Conservation (phyloP, 2,329 filamentous ascomycete genomes). For the Penicillium sp. region DNA sequence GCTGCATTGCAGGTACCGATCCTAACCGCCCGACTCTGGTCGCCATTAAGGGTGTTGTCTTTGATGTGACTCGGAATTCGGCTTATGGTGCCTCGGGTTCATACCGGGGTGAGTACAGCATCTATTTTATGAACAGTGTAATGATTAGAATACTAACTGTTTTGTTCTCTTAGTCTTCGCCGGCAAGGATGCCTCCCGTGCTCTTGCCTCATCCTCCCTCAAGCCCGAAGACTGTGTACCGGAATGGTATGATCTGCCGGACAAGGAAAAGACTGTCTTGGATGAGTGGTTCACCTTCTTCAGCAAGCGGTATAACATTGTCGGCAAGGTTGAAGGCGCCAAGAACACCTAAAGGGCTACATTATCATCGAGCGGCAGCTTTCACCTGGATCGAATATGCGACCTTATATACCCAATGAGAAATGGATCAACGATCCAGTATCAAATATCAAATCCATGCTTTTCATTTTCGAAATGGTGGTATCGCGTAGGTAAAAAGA, state of each 20-base stretch:
- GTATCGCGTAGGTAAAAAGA: slow-evolving; percentile 21
- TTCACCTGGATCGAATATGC: not conserved
- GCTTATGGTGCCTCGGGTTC: slow-evolving; percentile 78
- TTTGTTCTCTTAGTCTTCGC: slow-evolving; percentile 68
- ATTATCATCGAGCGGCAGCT: not conserved
- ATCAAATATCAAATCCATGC: slow-evolving; percentile 15
- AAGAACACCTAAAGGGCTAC: slow-evolving; percentile 32
- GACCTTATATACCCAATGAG: slow-evolving; percentile 9
- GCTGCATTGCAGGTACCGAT: slow-evolving; percentile 33
- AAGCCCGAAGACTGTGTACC: slow-evolving; percentile 78
- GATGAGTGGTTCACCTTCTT: slow-evolving; percentile 97
- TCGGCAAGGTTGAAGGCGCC: slow-evolving; percentile 45
- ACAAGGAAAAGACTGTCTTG: slow-evolving; percentile 80
- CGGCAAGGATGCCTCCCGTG: slow-evolving; percentile 92
- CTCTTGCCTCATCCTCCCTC: slow-evolving; percentile 79
- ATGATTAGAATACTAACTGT: not conserved
- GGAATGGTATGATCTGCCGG: slow-evolving; percentile 77
- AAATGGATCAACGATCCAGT: not conserved
- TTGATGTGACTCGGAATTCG: slow-evolving; percentile 88
- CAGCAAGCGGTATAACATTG: slow-evolving; percentile 89
- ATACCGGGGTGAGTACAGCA: slow-evolving; percentile 68
- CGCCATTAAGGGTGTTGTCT: slow-evolving; percentile 81
- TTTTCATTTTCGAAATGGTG: slow-evolving; percentile 21
- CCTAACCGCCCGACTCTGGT: slow-evolving; percentile 55
- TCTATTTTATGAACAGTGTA: not conserved